A percentile compares a stretch with the other conserved stretches of the same genome.
These are phyloP conservation scores for Didymella exigua DNA, from an alignment of 2,329 filamentous ascomycete genomes.

Conservation along the genomic window DNA sequence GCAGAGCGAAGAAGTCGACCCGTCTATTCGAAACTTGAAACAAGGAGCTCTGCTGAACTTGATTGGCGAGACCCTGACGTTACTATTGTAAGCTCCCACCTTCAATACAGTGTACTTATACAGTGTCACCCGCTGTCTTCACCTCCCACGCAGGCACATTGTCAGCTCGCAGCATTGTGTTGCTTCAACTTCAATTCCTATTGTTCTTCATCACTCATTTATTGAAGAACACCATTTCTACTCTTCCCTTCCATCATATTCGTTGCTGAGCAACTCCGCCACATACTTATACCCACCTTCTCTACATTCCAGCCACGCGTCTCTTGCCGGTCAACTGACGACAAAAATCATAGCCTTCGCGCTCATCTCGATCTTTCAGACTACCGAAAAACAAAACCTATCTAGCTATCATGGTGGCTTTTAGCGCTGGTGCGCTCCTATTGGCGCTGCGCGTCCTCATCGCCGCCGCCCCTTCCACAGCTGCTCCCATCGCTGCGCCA, in stretches of 20 bases:
- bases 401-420: conserved; percentile 46
- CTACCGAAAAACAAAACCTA: conserved; percentile 23
- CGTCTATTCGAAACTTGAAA: conserved; percentile 45
- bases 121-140: conserved; percentile 30
- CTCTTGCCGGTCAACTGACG: conserved; percentile 41
- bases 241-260: conserved; percentile 21
- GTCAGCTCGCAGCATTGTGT: conserved; percentile 38
- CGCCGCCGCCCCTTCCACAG: conserved; percentile 36
- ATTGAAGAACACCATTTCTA: conserved; percentile 22
- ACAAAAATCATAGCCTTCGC: conserved; percentile 27
- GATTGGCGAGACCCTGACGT: conserved; percentile 34
- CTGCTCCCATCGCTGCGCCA: conserved; percentile 32
- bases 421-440: conserved; percentile 46
- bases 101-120: conserved; percentile 39
- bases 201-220: conserved; percentile 45
- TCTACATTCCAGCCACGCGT: conserved; percentile 23
- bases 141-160: conserved; percentile 40
- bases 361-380: conserved; percentile 23
- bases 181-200: conserved; percentile 31
- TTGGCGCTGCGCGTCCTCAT: conserved; percentile 46
- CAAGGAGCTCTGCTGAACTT: conserved; percentile 37
- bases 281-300: conserved; percentile 14
- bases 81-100: conserved; percentile 39
- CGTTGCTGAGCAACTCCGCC: conserved; percentile 30
- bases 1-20: conserved; percentile 37